Evolutionary conservation across 257 asterid genomes (phyloP).

Genomic region (Linderniella brevidens): DNA sequence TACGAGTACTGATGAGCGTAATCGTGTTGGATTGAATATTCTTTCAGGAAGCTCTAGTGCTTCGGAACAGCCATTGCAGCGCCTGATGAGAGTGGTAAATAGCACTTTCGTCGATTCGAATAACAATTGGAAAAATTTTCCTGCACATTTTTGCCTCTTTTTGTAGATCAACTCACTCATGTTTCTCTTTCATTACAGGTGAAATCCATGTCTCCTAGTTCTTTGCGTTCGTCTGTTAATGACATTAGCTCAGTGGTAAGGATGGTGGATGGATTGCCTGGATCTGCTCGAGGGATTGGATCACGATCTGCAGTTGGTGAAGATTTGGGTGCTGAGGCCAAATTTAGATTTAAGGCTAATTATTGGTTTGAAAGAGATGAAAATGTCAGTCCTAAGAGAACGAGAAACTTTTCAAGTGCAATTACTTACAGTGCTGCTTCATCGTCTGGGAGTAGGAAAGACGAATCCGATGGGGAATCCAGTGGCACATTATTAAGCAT

Average conservation of each 20-base stretch:
- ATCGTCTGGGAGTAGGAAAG: constrained; percentile 49
- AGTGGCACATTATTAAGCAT: constrained; percentile 47
- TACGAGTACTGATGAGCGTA: constrained; percentile 64
- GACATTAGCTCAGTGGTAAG: constrained; percentile 88
- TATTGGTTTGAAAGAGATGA: constrained; percentile 66
- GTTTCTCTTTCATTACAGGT: constrained; percentile 32
- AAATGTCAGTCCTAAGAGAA: constrained; percentile 59
- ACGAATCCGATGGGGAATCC: constrained; percentile 82
- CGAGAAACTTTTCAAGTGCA: constrained; percentile 73
- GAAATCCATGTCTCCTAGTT: constrained; percentile 44
- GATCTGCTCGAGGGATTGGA: constrained; percentile 97
- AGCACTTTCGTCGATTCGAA: not conserved
- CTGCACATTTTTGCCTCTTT: constrained; percentile 1
- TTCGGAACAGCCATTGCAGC: constrained; percentile 70
- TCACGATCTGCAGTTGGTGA: constrained; percentile 97
- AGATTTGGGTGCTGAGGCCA: constrained; percentile 95
- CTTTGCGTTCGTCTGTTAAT: constrained; percentile 58
- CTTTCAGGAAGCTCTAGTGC: constrained; percentile 40
- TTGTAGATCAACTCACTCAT: constrained; percentile 2
- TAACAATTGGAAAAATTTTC: constrained; percentile 2
- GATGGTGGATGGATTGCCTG: constrained; percentile 87
- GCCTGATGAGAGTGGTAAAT: constrained; percentile 61
- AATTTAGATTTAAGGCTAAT: constrained; percentile 76
- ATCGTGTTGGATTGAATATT: constrained; percentile 45
- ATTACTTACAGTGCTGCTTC: constrained; percentile 66